Evolutionary conservation across 768 basidiomycete genomes (phyloP).

Genomic region (Coprinellus aureogranulatus): DNA sequence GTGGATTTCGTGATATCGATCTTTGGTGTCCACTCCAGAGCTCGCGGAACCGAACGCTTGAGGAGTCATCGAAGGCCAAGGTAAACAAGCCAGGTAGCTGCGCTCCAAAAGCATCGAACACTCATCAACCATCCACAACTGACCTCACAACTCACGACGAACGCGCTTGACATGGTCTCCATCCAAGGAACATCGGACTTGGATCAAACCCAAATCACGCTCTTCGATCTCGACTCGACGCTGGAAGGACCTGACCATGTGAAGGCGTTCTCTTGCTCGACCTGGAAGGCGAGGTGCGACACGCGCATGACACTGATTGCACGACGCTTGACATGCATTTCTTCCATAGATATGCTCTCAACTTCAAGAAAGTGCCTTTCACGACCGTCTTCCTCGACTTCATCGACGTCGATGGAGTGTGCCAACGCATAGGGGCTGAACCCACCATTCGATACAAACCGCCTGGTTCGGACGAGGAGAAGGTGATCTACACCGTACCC

Average conservation of each 20-base stretch:
- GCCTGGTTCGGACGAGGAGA: background rate
- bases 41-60: no score
- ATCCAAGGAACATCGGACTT: background rate
- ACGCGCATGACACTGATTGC: background rate
- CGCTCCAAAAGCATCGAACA: no score
- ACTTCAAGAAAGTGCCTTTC: slow-evolving; percentile 12
- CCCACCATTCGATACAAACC: background rate
- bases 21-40: no score
- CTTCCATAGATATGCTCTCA: slow-evolving; percentile 5
- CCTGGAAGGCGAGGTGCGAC: slow-evolving; percentile 5
- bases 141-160: no score
- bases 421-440: slow-evolving; percentile 1
- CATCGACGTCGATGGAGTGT: slow-evolving; percentile 2
- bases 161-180: no score
- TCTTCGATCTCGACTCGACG: slow-evolving; percentile 5
- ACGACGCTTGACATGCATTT: background rate
- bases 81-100: no score
- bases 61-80: no score
- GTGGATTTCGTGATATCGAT: no score
- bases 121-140: no score
- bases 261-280: background rate
- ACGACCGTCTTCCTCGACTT: slow-evolving; percentile 9
- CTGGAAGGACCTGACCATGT: background rate
- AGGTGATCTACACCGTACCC: slow-evolving; percentile 37
- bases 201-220: slow-evolving; percentile 4